Evolutionary conservation across 768 basidiomycete genomes (phyloP), one percentile per base, ranked within the genome.

Genomic region (Tubosaeta sp.): DNA sequence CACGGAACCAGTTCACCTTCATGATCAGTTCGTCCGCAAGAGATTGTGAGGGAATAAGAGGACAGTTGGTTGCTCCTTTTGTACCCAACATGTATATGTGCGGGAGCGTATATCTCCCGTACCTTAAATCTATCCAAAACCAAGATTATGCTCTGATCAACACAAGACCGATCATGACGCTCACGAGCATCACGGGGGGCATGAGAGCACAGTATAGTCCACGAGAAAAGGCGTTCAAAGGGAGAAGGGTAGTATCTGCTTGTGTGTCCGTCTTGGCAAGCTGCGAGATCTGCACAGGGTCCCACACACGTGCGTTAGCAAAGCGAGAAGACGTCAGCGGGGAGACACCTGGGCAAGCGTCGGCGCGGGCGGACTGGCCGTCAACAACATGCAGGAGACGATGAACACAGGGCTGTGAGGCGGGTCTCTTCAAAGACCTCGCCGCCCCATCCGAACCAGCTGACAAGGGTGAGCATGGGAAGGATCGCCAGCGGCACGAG

Each of bases 181-280:
- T 86, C 16, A 75, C 62, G 50, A 93, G 83, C 49, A 85, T 91
- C n/a, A 86, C 76, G 2, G 90, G 88, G 2, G 94, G 93, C 0
- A 93, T 95, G 51, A 94, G 73, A 32, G 92, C 71, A 59, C 90
- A 93, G 64, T 95, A 97, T 90, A 0, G 95, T 97, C 48, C 90
- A 80, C 54, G 84, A 86, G 66, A 97, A 88, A 33, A 97, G 77
- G 1, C 92, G 77, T 72, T 97, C 95, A 64, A 98, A 97, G 0
- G 1, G 63, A 66, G 11, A 56, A 34, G 1, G n/a, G n/a, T n/a
- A n/a, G 50, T 32, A 16, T 55, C 37, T 0, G 44, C 2, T n/a
- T 42, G 39, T 9, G 51, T 10, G 6, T 55, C 32, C 0, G 48
- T 1, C 11, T 5, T 19, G 17, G 51, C 22, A 37, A 54, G 56